Evolutionary conservation across 257 asterid genomes (phyloP).

Genomic region (Solanum etuberosum): DNA sequence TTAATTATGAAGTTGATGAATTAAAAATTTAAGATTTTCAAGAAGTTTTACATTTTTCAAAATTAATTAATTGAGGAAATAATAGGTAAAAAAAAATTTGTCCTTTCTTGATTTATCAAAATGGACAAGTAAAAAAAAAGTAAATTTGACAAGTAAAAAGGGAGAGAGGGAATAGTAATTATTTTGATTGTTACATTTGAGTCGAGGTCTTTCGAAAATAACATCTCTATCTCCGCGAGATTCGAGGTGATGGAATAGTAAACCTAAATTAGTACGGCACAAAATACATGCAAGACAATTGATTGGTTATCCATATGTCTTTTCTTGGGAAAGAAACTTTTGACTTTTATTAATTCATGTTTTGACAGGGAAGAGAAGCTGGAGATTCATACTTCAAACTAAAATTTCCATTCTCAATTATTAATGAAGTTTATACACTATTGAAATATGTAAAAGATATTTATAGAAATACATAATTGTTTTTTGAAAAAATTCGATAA

Average conservation of each 20-base stretch:
- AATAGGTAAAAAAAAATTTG: too few species aligned
- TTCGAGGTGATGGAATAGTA: neutral
- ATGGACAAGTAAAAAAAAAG: too few species aligned
- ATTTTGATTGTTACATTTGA: neutral
- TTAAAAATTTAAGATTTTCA: too few species aligned
- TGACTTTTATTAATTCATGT: neutral
- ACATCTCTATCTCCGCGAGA: neutral
- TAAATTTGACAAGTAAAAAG: too few species aligned
- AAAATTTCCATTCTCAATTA: neutral
- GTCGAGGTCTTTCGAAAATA: fast-evolving
- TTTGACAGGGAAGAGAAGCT: neutral
- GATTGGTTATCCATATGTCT: neutral
- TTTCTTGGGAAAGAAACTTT: neutral
- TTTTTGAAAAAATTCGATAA: too few species aligned
- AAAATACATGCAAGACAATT: neutral
- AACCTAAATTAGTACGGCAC: neutral
- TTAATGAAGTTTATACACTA: neutral
- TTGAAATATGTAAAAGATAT: neutral
- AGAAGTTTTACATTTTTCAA: too few species aligned
- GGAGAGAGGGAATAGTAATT: neutral
- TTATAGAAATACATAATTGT: neutral
- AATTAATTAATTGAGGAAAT: too few species aligned
- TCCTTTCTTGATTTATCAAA: too few species aligned
- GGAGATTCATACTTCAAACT: neutral
- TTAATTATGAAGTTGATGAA: neutral